These are phyloP conservation scores for Termitomyces sp. DNA, from an alignment of 768 basidiomycete species.

Conservation along the genomic window DNA sequence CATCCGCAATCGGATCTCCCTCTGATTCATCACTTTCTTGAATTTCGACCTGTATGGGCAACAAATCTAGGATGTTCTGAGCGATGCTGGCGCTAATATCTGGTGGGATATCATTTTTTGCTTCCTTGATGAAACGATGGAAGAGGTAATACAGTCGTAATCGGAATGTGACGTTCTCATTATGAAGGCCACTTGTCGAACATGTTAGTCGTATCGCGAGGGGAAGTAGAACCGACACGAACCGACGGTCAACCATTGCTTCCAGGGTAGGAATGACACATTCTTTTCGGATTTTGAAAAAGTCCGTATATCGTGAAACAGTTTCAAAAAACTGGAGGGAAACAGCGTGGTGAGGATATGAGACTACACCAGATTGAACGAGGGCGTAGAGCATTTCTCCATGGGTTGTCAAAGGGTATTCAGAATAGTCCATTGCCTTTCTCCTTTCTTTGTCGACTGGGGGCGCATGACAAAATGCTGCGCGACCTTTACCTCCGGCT, in stretches of 20 bases:
- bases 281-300: constrained; percentile 91
- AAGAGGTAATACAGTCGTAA: constrained; percentile 89
- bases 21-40: constrained; percentile 75
- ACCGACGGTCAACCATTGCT: constrained; percentile 84
- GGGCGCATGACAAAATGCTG: constrained; percentile 80
- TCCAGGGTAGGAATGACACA: constrained; percentile 84
- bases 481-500: constrained; percentile 77
- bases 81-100: constrained; percentile 70
- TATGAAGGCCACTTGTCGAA: constrained; percentile 74
- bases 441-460: constrained; percentile 61
- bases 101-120: constrained; percentile 67
- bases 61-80: constrained; percentile 67
- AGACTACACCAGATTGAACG: constrained; percentile 75
- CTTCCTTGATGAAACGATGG: constrained; percentile 84
- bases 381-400: constrained; percentile 87
- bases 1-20: constrained; percentile 69
- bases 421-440: constrained; percentile 64
- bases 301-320: constrained; percentile 86
- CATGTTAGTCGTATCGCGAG: background rate
- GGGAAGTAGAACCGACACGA: constrained; percentile 18
- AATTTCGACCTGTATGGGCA: constrained; percentile 68
- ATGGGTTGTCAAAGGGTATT: constrained; percentile 80
- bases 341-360: constrained; percentile 81
- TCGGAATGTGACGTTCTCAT: constrained; percentile 58
- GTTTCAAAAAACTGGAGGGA: constrained; percentile 92